phyloP scores from a whole-genome alignment of 495 filamentous ascomycete genomes.

The Neurospora africana region DNA sequence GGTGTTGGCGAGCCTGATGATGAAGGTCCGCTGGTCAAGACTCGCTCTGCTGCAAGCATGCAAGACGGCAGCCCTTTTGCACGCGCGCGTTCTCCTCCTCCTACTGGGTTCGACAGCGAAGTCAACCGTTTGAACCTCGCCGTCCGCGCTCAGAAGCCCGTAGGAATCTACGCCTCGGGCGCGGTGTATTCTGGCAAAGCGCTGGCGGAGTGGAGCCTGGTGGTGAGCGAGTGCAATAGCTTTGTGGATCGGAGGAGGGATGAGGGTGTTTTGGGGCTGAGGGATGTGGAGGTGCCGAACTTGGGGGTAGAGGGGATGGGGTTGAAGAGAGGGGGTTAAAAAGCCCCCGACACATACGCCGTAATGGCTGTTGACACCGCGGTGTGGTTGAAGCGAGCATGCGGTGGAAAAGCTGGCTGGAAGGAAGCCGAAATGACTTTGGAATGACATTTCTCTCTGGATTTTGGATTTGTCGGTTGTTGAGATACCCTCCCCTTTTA shows the following conservation, averaged over 20 bases:
- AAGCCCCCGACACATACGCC: neutral
- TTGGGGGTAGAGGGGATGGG: constrained; percentile 80
- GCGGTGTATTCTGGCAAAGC: constrained; percentile 76
- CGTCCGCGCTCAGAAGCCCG: constrained; percentile 27
- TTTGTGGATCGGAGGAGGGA: constrained; percentile 80
- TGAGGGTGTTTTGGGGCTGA: constrained; percentile 70
- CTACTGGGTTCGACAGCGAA: constrained; percentile 6
- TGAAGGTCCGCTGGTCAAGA: constrained; percentile 1
- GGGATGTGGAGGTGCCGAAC: constrained; percentile 75
- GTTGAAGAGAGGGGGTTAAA: constrained; percentile 28
- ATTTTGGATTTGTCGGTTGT: neutral
- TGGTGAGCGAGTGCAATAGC: constrained; percentile 80
- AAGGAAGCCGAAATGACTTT: neutral
- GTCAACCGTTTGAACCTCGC: constrained; percentile 6
- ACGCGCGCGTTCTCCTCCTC: constrained; percentile 1
- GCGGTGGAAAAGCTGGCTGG: neutral
- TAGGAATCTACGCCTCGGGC: constrained; percentile 25
- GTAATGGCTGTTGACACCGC: neutral
- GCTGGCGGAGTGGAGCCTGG: constrained; percentile 79
- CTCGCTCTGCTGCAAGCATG: neutral
- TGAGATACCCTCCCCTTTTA: neutral
- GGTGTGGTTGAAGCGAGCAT: neutral
- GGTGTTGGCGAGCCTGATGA: constrained; percentile 2
- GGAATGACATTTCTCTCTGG: neutral
- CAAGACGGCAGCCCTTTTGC: neutral